Evolutionary conservation across 345 rosid genomes (phyloP).

Genomic region (Isatis tinctoria): DNA sequence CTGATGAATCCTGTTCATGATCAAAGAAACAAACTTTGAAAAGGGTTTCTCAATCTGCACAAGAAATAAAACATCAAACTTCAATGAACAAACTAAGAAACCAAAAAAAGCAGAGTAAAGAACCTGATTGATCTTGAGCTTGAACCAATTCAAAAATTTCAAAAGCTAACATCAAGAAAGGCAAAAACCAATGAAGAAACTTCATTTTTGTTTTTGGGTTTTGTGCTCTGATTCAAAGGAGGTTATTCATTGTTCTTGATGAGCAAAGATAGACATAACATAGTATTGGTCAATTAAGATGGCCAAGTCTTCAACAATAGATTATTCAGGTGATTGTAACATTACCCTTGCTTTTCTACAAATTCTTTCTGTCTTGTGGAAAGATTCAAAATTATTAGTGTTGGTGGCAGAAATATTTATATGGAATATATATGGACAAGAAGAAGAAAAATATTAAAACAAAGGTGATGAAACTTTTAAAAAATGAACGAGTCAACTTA

Average conservation of each 20-base stretch:
- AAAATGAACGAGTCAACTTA: slow-evolving; percentile 8
- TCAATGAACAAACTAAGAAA: neutral
- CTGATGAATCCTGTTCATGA: slow-evolving; percentile 30
- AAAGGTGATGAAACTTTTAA: neutral
- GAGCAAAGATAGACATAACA: neutral
- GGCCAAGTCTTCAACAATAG: slow-evolving; percentile 7
- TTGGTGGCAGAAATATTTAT: neutral
- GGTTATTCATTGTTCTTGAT: neutral
- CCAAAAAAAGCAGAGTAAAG: neutral
- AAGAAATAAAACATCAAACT: neutral
- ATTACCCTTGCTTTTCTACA: neutral
- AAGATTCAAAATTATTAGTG: slow-evolving; percentile 3
- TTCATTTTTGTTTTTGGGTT: neutral
- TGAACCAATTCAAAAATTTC: neutral
- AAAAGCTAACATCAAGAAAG: slow-evolving; percentile 2
- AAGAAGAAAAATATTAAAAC: neutral
- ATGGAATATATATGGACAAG: neutral
- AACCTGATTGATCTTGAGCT: slow-evolving; percentile 36
- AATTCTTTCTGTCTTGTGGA: slow-evolving; percentile 5
- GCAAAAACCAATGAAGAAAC: neutral
- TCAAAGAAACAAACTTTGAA: neutral
- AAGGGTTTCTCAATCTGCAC: neutral
- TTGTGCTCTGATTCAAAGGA: neutral
- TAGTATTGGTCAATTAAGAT: slow-evolving; percentile 16
- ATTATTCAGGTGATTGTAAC: slow-evolving; percentile 18